Evolutionary conservation across 2,329 filamentous ascomycete genomes (phyloP).

Genomic region (Rugonectria rugulosa): DNA sequence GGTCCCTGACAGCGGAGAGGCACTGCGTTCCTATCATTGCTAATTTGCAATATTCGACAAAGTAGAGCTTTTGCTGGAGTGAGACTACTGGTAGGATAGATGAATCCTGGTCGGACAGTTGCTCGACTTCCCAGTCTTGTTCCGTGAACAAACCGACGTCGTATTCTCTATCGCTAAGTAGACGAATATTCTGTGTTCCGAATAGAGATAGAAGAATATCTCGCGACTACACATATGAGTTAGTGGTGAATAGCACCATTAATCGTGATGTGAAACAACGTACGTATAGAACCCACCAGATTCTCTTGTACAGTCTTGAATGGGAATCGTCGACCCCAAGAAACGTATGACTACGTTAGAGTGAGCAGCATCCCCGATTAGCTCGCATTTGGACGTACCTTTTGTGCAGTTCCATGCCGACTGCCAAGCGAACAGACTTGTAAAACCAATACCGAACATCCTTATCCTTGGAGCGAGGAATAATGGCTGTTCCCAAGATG

Average conservation of each 20-base stretch:
- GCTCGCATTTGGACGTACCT: background rate
- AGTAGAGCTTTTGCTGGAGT: constrained; percentile 3
- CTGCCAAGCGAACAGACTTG: constrained; percentile 11
- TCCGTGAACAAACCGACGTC: constrained; percentile 4
- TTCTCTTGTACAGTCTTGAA: constrained; percentile 11
- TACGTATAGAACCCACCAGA: constrained; percentile 18
- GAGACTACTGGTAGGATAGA: background rate
- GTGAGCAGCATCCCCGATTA: too few relatives aligned
- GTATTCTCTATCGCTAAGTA: constrained; percentile 8
- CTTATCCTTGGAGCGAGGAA: constrained; percentile 12
- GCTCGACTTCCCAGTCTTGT: constrained; percentile 14
- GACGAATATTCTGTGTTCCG: constrained; percentile 10
- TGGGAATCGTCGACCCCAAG: constrained; percentile 2
- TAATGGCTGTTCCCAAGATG: constrained; percentile 9
- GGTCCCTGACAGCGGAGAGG: constrained; percentile 5
- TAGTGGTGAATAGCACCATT: background rate
- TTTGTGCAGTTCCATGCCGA: constrained; percentile 15
- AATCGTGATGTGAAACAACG: background rate
- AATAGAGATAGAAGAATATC: constrained; percentile 16
- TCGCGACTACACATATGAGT: constrained; percentile 2
- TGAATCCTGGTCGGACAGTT: background rate
- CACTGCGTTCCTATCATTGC: constrained; percentile 10
- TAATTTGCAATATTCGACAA: constrained; percentile 12
- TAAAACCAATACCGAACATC: constrained; percentile 15
- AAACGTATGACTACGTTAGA: background rate